A percentile compares a stretch with the other conserved stretches of the same genome.
Conservation (phyloP, 352 stramenopile genomes). For the Stramenopiles sp. region DNA sequence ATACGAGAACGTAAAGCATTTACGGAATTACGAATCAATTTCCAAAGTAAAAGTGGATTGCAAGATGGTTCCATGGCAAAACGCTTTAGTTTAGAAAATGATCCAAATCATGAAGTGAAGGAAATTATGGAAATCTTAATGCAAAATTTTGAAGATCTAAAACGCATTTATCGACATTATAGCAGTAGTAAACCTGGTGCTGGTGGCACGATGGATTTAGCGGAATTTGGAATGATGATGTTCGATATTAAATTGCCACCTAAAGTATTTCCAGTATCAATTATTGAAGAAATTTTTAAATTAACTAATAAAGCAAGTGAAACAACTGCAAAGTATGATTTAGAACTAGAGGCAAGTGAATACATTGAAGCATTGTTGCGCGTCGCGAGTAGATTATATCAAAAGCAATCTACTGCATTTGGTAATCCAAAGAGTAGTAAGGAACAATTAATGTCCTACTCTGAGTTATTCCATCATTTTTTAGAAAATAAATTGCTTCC, state of each 20-base stretch:
- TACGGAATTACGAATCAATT: background rate
- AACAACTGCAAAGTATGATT: background rate
- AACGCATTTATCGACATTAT: constrained; percentile 4
- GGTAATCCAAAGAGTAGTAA: background rate
- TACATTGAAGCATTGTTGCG: background rate
- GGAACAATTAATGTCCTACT: background rate
- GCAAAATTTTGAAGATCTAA: background rate
- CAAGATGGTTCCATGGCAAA: background rate
- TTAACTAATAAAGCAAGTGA: background rate
- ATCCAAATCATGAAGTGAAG: background rate
- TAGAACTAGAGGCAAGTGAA: background rate
- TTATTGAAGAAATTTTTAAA: constrained; percentile 5
- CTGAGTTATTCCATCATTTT: background rate
- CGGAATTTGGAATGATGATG: constrained; percentile 5
- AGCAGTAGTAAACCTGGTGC: background rate
- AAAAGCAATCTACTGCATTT: background rate
- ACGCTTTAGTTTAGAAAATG: background rate
- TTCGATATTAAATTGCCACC: background rate
- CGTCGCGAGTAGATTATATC: background rate
- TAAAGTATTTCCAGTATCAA: background rate
- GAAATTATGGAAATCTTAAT: background rate
- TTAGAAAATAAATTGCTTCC: background rate
- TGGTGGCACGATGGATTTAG: background rate
- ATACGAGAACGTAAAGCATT: background rate
- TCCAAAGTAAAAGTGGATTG: background rate